Base-by-base conservation (phyloP, 2,329 filamentous ascomycete species). In the Fusarium sp. region DNA sequence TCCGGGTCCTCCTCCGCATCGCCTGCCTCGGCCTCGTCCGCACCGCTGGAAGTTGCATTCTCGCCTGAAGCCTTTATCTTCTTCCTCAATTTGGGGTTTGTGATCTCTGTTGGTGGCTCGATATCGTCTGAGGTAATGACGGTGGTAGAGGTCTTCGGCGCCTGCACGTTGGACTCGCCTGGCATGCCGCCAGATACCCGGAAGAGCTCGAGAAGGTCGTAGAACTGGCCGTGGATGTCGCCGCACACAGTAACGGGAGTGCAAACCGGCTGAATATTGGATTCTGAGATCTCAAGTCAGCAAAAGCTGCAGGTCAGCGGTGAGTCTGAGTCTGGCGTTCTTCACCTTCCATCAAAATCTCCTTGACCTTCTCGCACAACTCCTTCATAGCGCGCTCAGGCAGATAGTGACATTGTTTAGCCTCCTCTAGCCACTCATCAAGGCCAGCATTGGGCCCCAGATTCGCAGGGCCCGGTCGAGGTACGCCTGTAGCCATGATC, bases 191-290 rank as follows among this genome's bases (percentile, higher is more conserved):
- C 96, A 46, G 95, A 94, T 39, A 99, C 95, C 55, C 94, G 92
- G 82, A 99, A 99, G 49, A 99, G 89, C 84, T 99, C 96, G 66
- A 98, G 89, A 12, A 99, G 86, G 80, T 99, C 96, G 82, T 99
- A 98, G 80, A 98, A 98, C 82, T 99, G 96, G 74, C 96, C 96
- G 81, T 99, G 96, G 68, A 99, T 98, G 79, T 99, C 96, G 77
- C 96, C 96, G 77, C 96, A 98, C 68, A 99, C 92, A 8, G 96
- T 99, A 68, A 99, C 96, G 9, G 96, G 96, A 0, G 96, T 97
- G 55, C 92, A 90, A 21, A 99, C 95, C n/a, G 96, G 96, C 80
- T 98, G 96, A 63, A 99, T 98, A 79, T 99, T 99, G 70, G 94
- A 98, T 83, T 99, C 96, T 97, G 53, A 52, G 43, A 20, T 46